Evolutionary conservation across 441 rosid genomes (phyloP).

Genomic region (Gossypium gossypioides): DNA sequence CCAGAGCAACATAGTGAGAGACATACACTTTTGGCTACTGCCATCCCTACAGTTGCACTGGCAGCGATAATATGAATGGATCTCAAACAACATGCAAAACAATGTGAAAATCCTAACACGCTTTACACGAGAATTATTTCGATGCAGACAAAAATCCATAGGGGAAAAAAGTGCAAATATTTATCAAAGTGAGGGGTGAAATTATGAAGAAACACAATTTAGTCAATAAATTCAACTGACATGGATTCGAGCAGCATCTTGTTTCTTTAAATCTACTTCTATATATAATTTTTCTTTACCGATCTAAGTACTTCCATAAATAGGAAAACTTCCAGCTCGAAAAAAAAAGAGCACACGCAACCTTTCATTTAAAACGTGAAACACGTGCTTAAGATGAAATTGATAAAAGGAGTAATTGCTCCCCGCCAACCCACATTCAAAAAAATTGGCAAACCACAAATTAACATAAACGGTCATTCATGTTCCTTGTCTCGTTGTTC

Average conservation of each 20-base stretch:
- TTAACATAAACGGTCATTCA: neutral
- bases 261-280: neutral
- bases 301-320: neutral
- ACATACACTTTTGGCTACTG: neutral
- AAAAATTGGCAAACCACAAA: neutral
- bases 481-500: neutral
- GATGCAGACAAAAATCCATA: neutral
- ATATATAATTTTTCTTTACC: neutral
- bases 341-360: neutral
- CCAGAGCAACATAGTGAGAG: neutral
- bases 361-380: neutral
- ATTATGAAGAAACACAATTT: neutral
- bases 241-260: neutral
- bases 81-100: neutral
- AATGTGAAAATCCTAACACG: neutral
- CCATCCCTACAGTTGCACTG: neutral
- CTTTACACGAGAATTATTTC: neutral
- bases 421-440: neutral
- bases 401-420: neutral
- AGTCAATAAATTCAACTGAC: neutral
- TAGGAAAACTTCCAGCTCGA: slow-evolving; percentile 1
- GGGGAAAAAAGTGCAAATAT: neutral
- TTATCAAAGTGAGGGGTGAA: neutral
- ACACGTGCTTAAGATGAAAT: neutral
- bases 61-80: neutral